Conservation (phyloP, 2,329 filamentous ascomycete genomes). For the Cercospora sojina region DNA sequence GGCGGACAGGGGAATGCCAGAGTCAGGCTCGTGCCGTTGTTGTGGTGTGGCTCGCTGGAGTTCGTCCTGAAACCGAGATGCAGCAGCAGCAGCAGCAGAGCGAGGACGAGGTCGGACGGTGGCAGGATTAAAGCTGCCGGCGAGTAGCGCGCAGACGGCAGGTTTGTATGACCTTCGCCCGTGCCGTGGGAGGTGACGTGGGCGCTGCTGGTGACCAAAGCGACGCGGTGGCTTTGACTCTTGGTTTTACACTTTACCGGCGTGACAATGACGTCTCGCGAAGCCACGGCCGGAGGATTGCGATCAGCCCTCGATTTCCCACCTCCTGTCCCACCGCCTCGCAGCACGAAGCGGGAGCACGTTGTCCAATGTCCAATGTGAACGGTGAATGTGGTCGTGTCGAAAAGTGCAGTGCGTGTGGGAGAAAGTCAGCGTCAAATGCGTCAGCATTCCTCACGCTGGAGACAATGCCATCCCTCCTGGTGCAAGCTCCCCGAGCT, state of each 20-base stretch:
- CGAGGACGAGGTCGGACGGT: conserved; percentile 7
- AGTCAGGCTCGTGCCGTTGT: background rate
- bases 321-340: too few relatives aligned
- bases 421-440: background rate
- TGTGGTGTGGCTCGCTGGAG: background rate
- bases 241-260: conserved; percentile 10
- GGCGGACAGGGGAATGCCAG: conserved; percentile 12
- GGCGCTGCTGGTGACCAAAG: background rate
- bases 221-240: conserved; percentile 4
- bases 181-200: conserved; percentile 9
- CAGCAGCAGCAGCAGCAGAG: background rate
- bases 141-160: background rate
- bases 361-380: too few relatives aligned
- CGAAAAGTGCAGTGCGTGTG: background rate
- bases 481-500: background rate
- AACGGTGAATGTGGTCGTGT: too few relatives aligned
- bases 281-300: conserved; percentile 6
- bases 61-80: background rate
- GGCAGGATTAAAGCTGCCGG: background rate
- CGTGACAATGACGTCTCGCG: conserved; percentile 2
- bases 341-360: too few relatives aligned
- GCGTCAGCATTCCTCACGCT: background rate
- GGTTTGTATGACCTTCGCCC: background rate
- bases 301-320: background rate
- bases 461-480: background rate